Evolutionary conservation across 371 early-diverging fungal genomes (phyloP), one percentile per base, ranked within the genome.

Genomic region (Fennellomyces sp.): DNA sequence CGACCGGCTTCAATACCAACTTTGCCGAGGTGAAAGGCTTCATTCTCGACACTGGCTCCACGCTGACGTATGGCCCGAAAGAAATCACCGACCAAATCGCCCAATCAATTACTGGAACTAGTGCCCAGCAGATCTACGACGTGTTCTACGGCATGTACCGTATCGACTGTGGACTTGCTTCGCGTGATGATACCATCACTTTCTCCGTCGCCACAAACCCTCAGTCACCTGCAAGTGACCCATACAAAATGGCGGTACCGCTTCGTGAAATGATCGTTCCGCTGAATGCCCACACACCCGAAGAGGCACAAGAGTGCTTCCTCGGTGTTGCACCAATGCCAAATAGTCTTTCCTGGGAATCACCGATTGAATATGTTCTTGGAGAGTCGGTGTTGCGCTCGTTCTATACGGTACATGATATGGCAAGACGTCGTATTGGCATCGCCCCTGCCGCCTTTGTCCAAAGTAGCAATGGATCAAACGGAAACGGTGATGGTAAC

Each of bases 21-120:
- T 57, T 57, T 28, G 45, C 64, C 6, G 21, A 52, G 4, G 42
- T 35, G 23, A 47, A 38, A 55, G 73, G 62, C 21, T 74, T 74
- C 39, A 69, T 80, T 17, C 56, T 78, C 5, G 80, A 80, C 45
- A 80, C 80, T 3, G 80, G 80, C n/a, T 75, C 75, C 25, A 80
- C 80, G 0, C 57, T 80, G 26, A 73, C 77, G 19, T 76, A 76
- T 45, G 28, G 75, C 13, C 75, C 75, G 7, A 13, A 45, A 1
- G 6, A 30, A 11, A 53, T 71, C 38, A 69, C 70, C 2, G 25
- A 65, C 10, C 47, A 57, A 25, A 30, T 75, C 5, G 42, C 75
- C 11, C 48, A 38, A 8, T 41, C 66, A 5, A 52, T 70, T 2
- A 62, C 60, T 2, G 33, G 31, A 31, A 53, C 59, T 2, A 61